phyloP scores from a whole-genome alignment of 2,329 filamentous ascomycete genomes.

The Aspergillus flavus region DNA sequence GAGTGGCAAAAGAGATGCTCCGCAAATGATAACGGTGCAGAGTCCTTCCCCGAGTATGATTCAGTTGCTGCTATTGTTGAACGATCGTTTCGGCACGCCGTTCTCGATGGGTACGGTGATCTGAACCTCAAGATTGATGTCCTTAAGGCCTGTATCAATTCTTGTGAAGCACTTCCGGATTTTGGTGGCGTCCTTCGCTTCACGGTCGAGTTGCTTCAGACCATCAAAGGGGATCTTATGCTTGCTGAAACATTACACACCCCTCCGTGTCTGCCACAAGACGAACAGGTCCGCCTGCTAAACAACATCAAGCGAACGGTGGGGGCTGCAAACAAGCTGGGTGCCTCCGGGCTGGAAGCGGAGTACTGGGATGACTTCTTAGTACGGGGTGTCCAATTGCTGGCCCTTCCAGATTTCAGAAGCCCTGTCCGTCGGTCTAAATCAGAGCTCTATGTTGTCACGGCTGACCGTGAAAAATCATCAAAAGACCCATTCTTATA shows the following conservation, averaged over 20 bases:
- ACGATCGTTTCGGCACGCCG: conserved; percentile 49
- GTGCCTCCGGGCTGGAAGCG: conserved; percentile 69
- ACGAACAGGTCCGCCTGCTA: conserved; percentile 83
- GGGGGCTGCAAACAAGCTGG: conserved; percentile 73
- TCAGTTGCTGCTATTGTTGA: conserved; percentile 44
- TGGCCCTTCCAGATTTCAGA: conserved; percentile 61
- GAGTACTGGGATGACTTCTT: conserved; percentile 98
- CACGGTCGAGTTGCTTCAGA: conserved; percentile 79
- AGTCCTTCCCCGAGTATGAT: conserved; percentile 33
- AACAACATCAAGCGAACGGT: conserved; percentile 86
- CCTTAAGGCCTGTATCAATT: conserved; percentile 84
- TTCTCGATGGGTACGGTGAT: conserved; percentile 68
- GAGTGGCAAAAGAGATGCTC: conserved; percentile 36
- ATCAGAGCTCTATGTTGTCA: conserved; percentile 52
- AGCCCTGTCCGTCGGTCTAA: conserved; percentile 67
- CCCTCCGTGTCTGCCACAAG: conserved; percentile 69
- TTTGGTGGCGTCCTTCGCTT: conserved; percentile 87
- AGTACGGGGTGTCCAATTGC: conserved; percentile 73
- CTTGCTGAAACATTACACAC: conserved; percentile 69
- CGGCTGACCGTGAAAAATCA: conserved; percentile 41
- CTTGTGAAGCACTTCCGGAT: conserved; percentile 91
- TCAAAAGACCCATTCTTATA: conserved; percentile 84
- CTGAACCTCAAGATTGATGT: conserved; percentile 81
- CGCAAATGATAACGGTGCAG: conserved; percentile 18
- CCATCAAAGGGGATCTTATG: conserved; percentile 74